These are phyloP conservation scores for Picea abies DNA, from an alignment of 83 land plant species.

Conservation along the genomic window DNA sequence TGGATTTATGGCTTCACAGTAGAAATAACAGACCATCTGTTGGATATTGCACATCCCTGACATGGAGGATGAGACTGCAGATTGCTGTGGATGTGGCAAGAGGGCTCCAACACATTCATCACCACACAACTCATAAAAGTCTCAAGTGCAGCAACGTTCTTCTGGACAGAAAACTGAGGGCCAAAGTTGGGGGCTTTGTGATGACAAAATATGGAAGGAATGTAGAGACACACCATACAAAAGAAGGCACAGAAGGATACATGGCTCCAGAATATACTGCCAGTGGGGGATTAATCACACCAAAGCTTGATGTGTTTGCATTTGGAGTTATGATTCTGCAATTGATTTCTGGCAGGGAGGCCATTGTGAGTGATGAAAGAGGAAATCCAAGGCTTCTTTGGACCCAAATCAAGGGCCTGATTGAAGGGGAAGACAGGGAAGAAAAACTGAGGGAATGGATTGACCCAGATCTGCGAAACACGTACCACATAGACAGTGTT, in stretches of 20 bases:
- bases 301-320: slow-evolving; percentile 63
- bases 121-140: slow-evolving; percentile 63
- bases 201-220: slow-evolving; percentile 34
- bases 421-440: slow-evolving; percentile 30
- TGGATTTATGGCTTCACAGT: slow-evolving; percentile 46
- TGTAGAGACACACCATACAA: neutral
- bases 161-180: slow-evolving; percentile 56
- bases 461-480: slow-evolving; percentile 31
- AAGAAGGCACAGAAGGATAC: slow-evolving; percentile 38
- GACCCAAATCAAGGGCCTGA: slow-evolving; percentile 24
- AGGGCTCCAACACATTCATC: slow-evolving; percentile 75
- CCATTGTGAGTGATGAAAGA: slow-evolving; percentile 17
- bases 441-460: slow-evolving; percentile 44
- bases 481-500: slow-evolving; percentile 40
- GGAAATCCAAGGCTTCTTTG: slow-evolving; percentile 32
- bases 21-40: slow-evolving; percentile 1
- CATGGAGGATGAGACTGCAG: slow-evolving; percentile 61
- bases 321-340: slow-evolving; percentile 70
- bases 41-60: slow-evolving; percentile 27
- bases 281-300: slow-evolving; percentile 26
- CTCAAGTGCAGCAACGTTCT: slow-evolving; percentile 69
- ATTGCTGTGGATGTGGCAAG: slow-evolving; percentile 79
- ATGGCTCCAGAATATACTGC: slow-evolving; percentile 40
- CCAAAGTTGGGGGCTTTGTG: slow-evolving; percentile 70
- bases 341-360: slow-evolving; percentile 56